phyloP scores from a whole-genome alignment of 352 stramenopile species.

The Phytopythium oedochilum region DNA sequence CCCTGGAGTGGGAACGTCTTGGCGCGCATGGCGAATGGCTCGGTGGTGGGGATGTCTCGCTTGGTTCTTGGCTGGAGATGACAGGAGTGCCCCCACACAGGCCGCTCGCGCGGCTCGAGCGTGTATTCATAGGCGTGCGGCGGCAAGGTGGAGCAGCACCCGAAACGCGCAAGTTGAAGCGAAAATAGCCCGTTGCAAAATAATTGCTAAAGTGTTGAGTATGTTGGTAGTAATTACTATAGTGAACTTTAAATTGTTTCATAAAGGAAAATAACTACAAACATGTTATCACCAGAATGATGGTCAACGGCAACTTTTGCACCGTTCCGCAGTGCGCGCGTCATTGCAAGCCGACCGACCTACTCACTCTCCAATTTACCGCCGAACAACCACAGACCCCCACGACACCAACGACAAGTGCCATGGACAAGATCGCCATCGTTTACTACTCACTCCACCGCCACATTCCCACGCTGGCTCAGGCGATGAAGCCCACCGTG shows the following conservation, averaged over 20 bases:
- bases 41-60: not conserved
- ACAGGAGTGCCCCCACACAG: not conserved
- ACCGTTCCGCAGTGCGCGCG: too few species aligned
- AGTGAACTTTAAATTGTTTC: too few species aligned
- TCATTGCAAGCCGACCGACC: too few species aligned
- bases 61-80: not conserved
- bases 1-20: conserved; percentile 46
- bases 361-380: not conserved
- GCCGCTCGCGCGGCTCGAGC: not conserved
- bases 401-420: not conserved
- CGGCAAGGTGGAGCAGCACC: too few species aligned
- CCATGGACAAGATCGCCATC: conserved; percentile 34
- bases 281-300: too few species aligned
- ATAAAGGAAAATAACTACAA: too few species aligned
- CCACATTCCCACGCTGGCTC: conserved; percentile 54
- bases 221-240: too few species aligned
- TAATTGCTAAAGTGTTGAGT: too few species aligned
- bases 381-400: not conserved
- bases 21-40: conserved; percentile 1
- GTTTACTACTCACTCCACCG: conserved; percentile 66
- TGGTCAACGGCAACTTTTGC: too few species aligned
- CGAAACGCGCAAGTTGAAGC: too few species aligned
- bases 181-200: not conserved
- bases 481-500: conserved; percentile 42
- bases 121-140: conserved; percentile 1